These are phyloP conservation scores for Fragaria iinumae DNA, from an alignment of 306 rosid genomes.

Conservation along the genomic window DNA sequence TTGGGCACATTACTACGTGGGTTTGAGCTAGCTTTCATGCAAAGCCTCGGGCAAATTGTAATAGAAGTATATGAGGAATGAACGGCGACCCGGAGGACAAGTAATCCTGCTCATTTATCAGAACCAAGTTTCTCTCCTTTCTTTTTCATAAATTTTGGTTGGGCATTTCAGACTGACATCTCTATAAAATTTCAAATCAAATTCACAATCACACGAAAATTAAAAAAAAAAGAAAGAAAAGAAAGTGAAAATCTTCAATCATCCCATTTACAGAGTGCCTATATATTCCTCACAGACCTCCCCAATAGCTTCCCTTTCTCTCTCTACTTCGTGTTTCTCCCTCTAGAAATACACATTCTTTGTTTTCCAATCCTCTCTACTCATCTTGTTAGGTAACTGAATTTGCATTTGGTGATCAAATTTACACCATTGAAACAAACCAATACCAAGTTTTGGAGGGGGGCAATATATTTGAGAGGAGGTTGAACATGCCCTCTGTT, in stretches of 20 bases:
- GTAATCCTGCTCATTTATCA: constrained; percentile 14
- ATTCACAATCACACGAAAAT: neutral
- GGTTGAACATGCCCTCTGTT: constrained; percentile 88
- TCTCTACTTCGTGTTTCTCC: constrained; percentile 41
- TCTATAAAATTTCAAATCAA: constrained; percentile 7
- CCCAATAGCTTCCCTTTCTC: constrained; percentile 43
- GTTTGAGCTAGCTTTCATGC: neutral
- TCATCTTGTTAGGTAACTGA: constrained; percentile 56
- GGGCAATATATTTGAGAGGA: constrained; percentile 49
- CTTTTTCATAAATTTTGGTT: neutral
- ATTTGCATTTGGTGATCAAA: constrained; percentile 73
- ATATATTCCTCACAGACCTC: constrained; percentile 57
- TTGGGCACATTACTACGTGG: neutral
- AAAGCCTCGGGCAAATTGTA: neutral
- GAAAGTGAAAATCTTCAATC: constrained; percentile 30
- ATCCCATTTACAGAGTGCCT: constrained; percentile 47
- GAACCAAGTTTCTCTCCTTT: neutral
- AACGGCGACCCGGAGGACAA: constrained; percentile 17
- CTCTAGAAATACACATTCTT: constrained; percentile 27
- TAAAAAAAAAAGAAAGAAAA: constrained; percentile 9
- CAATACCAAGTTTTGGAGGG: constrained; percentile 41
- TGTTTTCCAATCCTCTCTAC: constrained; percentile 17
- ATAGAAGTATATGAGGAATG: constrained; percentile 5
- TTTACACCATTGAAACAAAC: constrained; percentile 50
- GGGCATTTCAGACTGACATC: neutral